Base-by-base conservation (phyloP, 768 basidiomycete species). In the Cyclocybe cylindracea region DNA sequence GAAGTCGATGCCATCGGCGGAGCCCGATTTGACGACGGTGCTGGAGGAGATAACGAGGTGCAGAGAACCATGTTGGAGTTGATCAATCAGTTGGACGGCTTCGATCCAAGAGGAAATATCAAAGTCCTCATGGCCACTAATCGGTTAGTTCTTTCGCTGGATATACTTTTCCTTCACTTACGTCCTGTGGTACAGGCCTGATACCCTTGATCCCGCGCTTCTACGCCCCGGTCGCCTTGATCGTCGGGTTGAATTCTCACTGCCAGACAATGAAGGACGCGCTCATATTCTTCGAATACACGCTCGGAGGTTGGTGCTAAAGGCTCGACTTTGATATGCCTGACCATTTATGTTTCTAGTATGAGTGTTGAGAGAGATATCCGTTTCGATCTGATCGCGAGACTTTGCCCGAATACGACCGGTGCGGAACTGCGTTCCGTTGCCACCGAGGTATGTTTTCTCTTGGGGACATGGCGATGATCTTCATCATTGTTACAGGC, bases 111-210 rank as follows among this genome's bases (percentile, higher is more conserved):
- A 74, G 97, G 97, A n/a, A 98, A n/a, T 66, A 98, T 99, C 73
- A 99, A 99, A 70, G 96, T 99, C 16, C 79, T 99, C 51, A 99
- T 99, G 97, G 97, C 97, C 31, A 98, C 97, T 6, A 98, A 99
- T 76, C 77, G 93, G 92, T 91, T 47, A 55, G 81, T 67, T 33
- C n/a, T 32, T 16, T n/a, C 8, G 7, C 24, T 33, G 40, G n/a
- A 14, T 2, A 13, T 31, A 9, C 10, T 36, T 10, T 48, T 31
- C 5, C 41, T 14, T 32, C 9, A 37, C 18, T 46, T n/a, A 37
- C 14, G 32, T 44, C 44, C 33, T 54, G 53, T 44, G 35, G 35
- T 41, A 5, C 9, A 96, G 96, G 70, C 97, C 97, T 14, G 97
- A 99, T 70, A 98, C 97, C 1, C n/a, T 99, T 41, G 97, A 99